Evolutionary conservation across 495 filamentous ascomycete species (phyloP).

Genomic region (Viridothelium virens): DNA sequence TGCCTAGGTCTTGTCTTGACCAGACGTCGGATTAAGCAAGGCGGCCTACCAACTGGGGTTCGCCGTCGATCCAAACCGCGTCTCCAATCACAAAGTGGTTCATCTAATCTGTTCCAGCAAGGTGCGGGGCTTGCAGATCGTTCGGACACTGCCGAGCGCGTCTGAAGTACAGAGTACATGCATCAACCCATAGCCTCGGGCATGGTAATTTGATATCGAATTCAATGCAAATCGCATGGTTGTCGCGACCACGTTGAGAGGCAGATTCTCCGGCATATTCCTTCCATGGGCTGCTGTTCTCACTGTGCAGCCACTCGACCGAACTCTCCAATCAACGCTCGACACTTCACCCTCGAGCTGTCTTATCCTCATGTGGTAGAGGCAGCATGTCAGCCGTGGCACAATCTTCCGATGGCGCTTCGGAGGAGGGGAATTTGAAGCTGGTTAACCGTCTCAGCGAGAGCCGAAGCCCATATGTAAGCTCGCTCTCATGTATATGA

Average conservation of each 20-base stretch:
- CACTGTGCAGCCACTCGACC: background rate
- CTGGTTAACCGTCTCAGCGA: constrained; percentile 64
- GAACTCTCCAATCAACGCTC: background rate
- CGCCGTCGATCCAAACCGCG: background rate
- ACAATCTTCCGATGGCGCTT: background rate
- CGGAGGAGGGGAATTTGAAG: constrained; percentile 20
- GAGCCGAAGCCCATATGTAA: constrained; percentile 74
- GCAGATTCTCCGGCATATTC: background rate
- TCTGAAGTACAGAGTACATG: background rate
- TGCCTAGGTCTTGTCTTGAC: background rate
- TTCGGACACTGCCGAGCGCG: background rate
- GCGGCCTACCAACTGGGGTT: background rate
- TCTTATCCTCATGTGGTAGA: background rate
- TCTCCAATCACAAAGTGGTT: background rate
- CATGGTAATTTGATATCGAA: background rate
- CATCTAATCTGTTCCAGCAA: background rate
- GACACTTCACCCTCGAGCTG: background rate
- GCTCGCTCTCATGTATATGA: constrained; percentile 24
- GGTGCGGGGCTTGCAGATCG: background rate
- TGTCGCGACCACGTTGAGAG: background rate
- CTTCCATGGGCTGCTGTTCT: background rate
- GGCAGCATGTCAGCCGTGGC: background rate
- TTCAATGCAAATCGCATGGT: background rate
- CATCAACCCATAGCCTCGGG: background rate
- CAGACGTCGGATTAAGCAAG: background rate